Evolutionary conservation across 371 early-diverging fungal species (phyloP).

Genomic region (Mortierella sp.): DNA sequence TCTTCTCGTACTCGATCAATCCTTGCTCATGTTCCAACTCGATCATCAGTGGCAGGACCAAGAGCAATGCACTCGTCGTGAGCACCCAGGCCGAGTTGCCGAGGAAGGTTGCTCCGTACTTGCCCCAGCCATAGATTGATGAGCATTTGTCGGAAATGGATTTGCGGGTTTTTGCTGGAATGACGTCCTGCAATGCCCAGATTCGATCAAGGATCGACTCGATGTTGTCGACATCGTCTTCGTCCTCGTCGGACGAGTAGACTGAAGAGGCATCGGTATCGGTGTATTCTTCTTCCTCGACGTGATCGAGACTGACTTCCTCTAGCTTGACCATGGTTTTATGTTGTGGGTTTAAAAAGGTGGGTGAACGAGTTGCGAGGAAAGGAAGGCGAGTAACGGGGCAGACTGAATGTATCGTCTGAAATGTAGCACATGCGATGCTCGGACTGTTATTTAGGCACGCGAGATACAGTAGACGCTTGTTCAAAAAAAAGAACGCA

Average conservation of each 20-base stretch:
- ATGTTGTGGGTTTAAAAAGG: too few relatives aligned
- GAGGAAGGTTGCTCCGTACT: constrained; percentile 67
- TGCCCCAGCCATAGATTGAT: constrained; percentile 66
- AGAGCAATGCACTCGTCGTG: constrained; percentile 79
- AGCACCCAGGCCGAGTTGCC: constrained; percentile 86
- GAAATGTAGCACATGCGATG: too few relatives aligned
- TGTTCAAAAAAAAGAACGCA: too few relatives aligned
- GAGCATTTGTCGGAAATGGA: constrained; percentile 64
- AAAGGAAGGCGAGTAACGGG: not conserved
- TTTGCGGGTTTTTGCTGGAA: constrained; percentile 76
- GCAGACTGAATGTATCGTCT: too few relatives aligned
- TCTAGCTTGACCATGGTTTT: constrained; percentile 51
- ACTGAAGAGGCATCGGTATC: constrained; percentile 51
- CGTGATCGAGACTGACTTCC: constrained; percentile 50
- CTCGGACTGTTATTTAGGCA: too few relatives aligned
- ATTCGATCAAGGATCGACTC: constrained; percentile 72
- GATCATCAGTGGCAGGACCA: constrained; percentile 79
- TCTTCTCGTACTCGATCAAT: constrained; percentile 81
- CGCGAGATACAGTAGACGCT: too few relatives aligned
- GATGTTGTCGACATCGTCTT: constrained; percentile 55
- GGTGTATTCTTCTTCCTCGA: constrained; percentile 48
- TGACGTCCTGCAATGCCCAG: constrained; percentile 79
- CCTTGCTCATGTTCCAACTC: constrained; percentile 83
- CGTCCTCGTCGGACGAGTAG: constrained; percentile 56
- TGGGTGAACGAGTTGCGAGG: too few relatives aligned